Base-by-base conservation (phyloP, 2,329 filamentous ascomycete genomes). In the Penicillium thymicola region DNA sequence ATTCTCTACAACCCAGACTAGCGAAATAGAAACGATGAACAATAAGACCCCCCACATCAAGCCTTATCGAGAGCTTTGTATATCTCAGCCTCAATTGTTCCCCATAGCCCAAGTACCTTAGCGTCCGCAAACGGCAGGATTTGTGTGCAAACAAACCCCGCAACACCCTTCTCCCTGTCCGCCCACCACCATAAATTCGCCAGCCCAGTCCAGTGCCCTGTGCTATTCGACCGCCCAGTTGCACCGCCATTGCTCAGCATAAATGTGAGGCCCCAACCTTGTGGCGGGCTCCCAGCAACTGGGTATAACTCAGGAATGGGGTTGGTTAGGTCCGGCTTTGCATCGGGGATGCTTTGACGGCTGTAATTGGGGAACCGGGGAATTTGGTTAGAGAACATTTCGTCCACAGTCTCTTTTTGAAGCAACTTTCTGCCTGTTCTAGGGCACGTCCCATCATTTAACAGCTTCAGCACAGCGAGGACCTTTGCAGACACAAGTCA, bases 311-410 rank as follows among this genome's bases (percentile, higher is more conserved):
- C 81, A 0, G 76, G 71, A 2, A 80, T 59, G 0, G 70, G 66
- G 61, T 82, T 81, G 2, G 79, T 78, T 9, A 82, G 70, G 14
- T 79, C 72, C 0, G 78, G 78, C 59, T 83, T 83, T 0, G 80
- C 72, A 1, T 77, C 75, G 0, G 78, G 68, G 2, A 83, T 74
- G 2, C 65, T 64, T 57, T 76, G 72, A 1, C 80, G 75, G 1
- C 76, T 76, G 54, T 82, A 84, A 59, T 85, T 65, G 0, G 84
- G 83, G 46, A 81, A 78, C 1, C 79, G 58, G 0, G 81, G 77
- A 49, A 87, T 80, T 60, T 86, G 85, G 67, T 89, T 89, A 55
- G 75, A 76, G 69, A 85, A 89, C 83, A 89, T 87, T 32, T 81
- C 71, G 13, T 85, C 78, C 0, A 90, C 81, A 0, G 85, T 88